Percentiles rank a stretch among this genome's conserved stretches.
Evolutionary conservation across 495 filamentous ascomycete species (phyloP).

Genomic region (Aspergillus avenaceus): DNA sequence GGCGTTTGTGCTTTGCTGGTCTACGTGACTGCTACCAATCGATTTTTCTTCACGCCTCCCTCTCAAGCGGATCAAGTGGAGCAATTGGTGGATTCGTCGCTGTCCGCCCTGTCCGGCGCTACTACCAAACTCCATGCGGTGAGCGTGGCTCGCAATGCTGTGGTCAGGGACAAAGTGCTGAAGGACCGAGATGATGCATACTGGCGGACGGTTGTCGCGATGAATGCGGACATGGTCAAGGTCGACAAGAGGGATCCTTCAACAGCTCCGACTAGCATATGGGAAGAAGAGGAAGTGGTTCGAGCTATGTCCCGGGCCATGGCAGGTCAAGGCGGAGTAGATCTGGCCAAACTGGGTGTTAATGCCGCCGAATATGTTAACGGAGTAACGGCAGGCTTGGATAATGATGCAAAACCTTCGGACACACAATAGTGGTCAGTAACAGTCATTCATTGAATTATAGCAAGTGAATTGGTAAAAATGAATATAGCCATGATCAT

Average conservation of each 20-base stretch:
- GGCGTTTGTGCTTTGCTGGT: conserved; percentile 54
- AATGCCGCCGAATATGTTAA: conserved; percentile 43
- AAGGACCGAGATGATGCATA: conserved; percentile 53
- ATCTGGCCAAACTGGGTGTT: conserved; percentile 44
- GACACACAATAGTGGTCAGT: neutral
- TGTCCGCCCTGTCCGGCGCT: conserved; percentile 39
- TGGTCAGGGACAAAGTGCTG: conserved; percentile 53
- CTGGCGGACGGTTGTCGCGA: conserved; percentile 49
- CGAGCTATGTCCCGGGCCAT: conserved; percentile 47
- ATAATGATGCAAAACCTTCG: conserved; percentile 4
- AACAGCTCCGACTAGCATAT: conserved; percentile 29
- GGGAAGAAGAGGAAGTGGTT: conserved; percentile 55
- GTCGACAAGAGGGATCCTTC: conserved; percentile 11
- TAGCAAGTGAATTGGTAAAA: no score
- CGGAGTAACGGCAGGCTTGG: conserved; percentile 37
- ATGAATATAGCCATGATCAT: neutral
- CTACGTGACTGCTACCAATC: conserved; percentile 73
- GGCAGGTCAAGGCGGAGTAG: conserved; percentile 41
- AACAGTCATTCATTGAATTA: no score
- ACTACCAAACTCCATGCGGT: conserved; percentile 49
- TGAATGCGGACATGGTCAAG: conserved; percentile 28
- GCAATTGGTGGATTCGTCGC: conserved; percentile 32
- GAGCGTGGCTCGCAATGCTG: conserved; percentile 53
- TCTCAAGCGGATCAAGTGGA: conserved; percentile 43
- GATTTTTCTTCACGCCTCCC: conserved; percentile 55